phyloP scores from a whole-genome alignment of 2,329 filamentous ascomycete species.

The Aspergillus fructus region DNA sequence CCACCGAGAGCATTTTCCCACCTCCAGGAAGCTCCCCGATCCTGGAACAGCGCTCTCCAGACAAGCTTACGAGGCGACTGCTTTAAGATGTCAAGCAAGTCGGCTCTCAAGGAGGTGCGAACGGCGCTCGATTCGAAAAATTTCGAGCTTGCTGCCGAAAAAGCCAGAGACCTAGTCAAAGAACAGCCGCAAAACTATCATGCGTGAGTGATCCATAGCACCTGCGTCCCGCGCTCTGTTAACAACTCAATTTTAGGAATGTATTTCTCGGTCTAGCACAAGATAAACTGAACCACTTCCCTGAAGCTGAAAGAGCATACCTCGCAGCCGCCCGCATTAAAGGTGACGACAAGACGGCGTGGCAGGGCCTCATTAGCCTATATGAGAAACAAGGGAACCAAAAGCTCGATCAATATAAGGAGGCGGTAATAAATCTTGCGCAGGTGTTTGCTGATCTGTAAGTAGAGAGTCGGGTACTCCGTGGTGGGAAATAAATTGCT shows the following conservation, averaged over 20 bases:
- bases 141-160: constrained; percentile 71
- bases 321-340: constrained; percentile 69
- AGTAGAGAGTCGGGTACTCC: constrained; percentile 11
- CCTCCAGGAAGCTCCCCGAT: neutral
- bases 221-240: constrained; percentile 5
- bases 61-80: constrained; percentile 19
- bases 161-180: constrained; percentile 68
- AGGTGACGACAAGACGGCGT: constrained; percentile 75
- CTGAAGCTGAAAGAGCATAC: constrained; percentile 77
- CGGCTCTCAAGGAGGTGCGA: constrained; percentile 77
- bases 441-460: constrained; percentile 69
- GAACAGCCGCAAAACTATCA: constrained; percentile 79
- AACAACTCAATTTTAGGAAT: constrained; percentile 51
- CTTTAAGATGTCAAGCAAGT: constrained; percentile 56
- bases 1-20: constrained; percentile 12
- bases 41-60: constrained; percentile 1
- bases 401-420: constrained; percentile 71
- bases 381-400: constrained; percentile 74
- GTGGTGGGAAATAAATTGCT: constrained; percentile 8
- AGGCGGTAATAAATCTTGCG: constrained; percentile 71
- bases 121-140: constrained; percentile 74
- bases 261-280: constrained; percentile 85
- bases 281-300: constrained; percentile 70
- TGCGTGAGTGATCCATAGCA: constrained; percentile 54
- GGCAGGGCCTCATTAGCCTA: constrained; percentile 83